These are phyloP conservation scores for Cercospora brassicicola DNA, from an alignment of 2,329 filamentous ascomycete genomes.

Conservation along the genomic window DNA sequence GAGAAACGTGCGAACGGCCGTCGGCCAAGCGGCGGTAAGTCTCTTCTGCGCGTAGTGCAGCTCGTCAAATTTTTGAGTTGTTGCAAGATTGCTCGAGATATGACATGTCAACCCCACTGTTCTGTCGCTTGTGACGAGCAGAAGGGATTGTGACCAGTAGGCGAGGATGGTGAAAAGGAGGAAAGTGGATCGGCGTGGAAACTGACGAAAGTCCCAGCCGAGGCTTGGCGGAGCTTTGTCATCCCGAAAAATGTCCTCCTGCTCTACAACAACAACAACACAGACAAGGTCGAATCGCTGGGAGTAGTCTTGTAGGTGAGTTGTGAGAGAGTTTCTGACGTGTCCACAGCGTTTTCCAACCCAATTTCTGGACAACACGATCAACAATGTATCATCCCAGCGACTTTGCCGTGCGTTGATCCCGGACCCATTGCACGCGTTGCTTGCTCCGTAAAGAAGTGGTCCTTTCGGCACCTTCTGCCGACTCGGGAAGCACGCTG, in stretches of 20 bases:
- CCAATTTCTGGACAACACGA: not conserved
- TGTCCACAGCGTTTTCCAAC: not conserved
- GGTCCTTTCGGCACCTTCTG: slow-evolving; percentile 2
- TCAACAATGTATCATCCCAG: not conserved
- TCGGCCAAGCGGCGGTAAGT: not conserved
- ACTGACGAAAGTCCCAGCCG: not conserved
- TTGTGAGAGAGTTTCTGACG: not conserved
- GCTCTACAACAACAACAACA: not conserved
- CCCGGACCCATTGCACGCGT: not conserved
- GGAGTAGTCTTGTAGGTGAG: not conserved
- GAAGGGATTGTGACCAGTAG: not conserved
- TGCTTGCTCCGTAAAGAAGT: slow-evolving; percentile 6
- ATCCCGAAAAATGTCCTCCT: not conserved
- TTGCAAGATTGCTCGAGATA: not conserved
- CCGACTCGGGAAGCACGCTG: not conserved
- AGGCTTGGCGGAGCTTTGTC: not conserved
- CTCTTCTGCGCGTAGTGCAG: not conserved
- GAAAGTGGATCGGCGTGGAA: not conserved
- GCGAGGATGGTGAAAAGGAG: not conserved
- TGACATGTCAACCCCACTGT: slow-evolving; percentile 3
- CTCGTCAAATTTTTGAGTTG: not conserved
- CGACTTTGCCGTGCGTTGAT: not conserved
- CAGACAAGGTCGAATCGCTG: not conserved
- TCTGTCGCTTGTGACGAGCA: not conserved
- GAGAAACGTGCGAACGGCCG: not conserved